Conservation (phyloP, 495 filamentous ascomycete species). For the Penicillium arizonense region DNA sequence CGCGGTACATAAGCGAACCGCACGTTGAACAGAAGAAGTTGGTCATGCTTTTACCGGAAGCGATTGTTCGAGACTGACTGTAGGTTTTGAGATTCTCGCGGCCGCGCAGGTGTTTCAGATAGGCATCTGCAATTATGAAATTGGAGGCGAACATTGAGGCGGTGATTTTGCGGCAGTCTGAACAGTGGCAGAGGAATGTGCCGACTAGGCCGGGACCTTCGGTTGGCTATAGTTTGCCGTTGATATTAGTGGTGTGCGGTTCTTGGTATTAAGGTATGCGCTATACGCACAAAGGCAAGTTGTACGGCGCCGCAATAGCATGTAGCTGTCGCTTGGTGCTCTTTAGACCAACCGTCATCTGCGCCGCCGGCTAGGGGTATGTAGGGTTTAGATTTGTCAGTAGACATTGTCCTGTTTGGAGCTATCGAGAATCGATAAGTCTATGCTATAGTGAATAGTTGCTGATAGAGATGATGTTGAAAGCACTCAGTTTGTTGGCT, state of each 20-base stretch:
- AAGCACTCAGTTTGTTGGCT: too few species aligned
- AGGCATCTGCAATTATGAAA: constrained; percentile 43
- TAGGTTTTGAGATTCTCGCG: constrained; percentile 40
- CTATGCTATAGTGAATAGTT: too few species aligned
- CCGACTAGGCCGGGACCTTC: constrained; percentile 41
- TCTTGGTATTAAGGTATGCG: too few species aligned
- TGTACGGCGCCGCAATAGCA: constrained; percentile 57
- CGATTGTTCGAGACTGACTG: constrained; percentile 37
- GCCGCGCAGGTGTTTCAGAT: constrained; percentile 47
- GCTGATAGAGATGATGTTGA: too few species aligned
- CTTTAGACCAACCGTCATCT: constrained; percentile 34
- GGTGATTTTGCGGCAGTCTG: constrained; percentile 57
- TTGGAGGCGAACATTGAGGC: constrained; percentile 59
- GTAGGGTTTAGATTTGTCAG: constrained; percentile 20
- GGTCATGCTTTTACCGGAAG: constrained; percentile 45
- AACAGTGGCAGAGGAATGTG: constrained; percentile 57
- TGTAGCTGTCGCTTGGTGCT: constrained; percentile 49
- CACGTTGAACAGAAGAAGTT: constrained; percentile 55
- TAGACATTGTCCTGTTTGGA: too few species aligned
- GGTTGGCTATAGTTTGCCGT: constrained; percentile 29
- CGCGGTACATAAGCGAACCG: constrained; percentile 54
- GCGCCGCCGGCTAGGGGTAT: constrained; percentile 30
- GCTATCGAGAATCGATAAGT: too few species aligned
- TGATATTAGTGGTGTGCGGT: background rate
- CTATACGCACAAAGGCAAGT: constrained; percentile 37